A percentile compares a stretch with the other conserved stretches of the same genome.
Conservation (phyloP, 2,329 filamentous ascomycete species). For the Aspergillus cejpii region DNA sequence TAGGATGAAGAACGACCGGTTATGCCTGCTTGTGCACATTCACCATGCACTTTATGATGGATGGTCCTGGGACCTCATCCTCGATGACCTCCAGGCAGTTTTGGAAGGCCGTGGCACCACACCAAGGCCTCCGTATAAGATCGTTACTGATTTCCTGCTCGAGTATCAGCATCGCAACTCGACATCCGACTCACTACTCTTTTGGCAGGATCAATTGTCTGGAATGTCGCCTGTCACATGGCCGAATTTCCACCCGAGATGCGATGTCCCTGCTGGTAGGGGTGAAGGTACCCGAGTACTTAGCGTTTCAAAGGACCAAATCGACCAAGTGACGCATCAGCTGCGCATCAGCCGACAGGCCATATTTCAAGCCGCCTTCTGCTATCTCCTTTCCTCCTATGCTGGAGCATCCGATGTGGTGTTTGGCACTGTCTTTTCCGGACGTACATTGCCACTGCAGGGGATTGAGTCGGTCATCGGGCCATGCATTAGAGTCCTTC, state of each 20-base stretch:
- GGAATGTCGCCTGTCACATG: conserved; percentile 50
- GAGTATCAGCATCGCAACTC: conserved; percentile 23
- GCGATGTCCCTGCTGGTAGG: conserved; percentile 24
- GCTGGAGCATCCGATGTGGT: conserved; percentile 59
- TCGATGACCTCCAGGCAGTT: conserved; percentile 57
- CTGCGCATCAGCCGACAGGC: conserved; percentile 58
- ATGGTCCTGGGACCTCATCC: conserved; percentile 77
- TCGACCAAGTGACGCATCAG: conserved; percentile 35
- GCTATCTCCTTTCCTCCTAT: conserved; percentile 60
- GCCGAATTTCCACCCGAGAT: conserved; percentile 51
- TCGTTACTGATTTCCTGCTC: conserved; percentile 50
- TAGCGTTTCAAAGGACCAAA: conserved; percentile 24
- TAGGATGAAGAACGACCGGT: conserved; percentile 13
- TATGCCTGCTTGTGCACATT: conserved; percentile 49
- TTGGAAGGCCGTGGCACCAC: conserved; percentile 33
- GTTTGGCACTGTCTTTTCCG: conserved; percentile 75
- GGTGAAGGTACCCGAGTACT: conserved; percentile 27
- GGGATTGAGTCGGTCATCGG: conserved; percentile 69
- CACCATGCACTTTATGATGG: conserved; percentile 88
- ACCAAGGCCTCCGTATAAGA: conserved; percentile 53
- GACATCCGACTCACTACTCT: conserved; percentile 47
- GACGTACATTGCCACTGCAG: conserved; percentile 64
- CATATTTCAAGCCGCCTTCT: conserved; percentile 66
- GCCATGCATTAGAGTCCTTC: conserved; percentile 70
- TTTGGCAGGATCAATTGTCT: conserved; percentile 63